These are phyloP conservation scores for Asterophora parasitica DNA, from an alignment of 768 basidiomycete genomes.

Conservation along the genomic window DNA sequence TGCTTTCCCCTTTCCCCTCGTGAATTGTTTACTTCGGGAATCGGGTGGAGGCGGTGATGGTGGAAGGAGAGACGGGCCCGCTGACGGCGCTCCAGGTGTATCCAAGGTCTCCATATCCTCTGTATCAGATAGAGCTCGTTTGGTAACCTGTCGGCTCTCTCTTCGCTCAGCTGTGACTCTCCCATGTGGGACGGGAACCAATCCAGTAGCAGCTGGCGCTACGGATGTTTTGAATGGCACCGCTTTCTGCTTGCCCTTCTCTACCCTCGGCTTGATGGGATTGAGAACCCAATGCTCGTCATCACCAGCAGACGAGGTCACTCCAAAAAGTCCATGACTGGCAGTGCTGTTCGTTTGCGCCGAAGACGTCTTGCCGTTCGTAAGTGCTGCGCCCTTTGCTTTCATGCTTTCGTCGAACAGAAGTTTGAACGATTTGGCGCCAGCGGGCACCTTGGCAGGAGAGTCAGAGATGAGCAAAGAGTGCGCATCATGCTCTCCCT, in stretches of 20 bases:
- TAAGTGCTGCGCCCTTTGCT: constrained; percentile 2
- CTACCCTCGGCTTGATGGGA: not conserved
- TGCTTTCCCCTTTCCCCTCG: constrained; percentile 36
- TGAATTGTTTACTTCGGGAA: constrained; percentile 19
- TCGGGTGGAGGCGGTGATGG: constrained; percentile 62
- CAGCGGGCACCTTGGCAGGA: constrained; percentile 56
- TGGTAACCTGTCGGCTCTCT: constrained; percentile 24
- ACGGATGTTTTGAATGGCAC: constrained; percentile 2
- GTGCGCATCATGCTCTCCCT: constrained; percentile 33
- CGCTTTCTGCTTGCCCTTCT: constrained; percentile 3
- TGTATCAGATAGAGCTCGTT: constrained; percentile 37
- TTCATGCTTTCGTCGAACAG: constrained; percentile 51
- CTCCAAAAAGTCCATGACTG: constrained; percentile 12
- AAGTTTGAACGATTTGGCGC: constrained; percentile 58
- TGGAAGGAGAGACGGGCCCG: constrained; percentile 43
- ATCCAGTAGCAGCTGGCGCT: not conserved
- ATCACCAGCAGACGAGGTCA: constrained; percentile 5
- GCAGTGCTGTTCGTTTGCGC: constrained; percentile 12
- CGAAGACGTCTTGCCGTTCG: constrained; percentile 6
- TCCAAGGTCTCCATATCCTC: constrained; percentile 22
- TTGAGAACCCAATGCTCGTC: constrained; percentile 10
- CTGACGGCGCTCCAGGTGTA: not conserved
- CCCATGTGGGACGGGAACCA: not conserved
- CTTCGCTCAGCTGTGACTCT: not conserved
- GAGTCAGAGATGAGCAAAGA: constrained; percentile 65